Evolutionary conservation across 345 rosid genomes (phyloP), one percentile per base, ranked within the genome.

Genomic region (Orychophragmus violaceus): DNA sequence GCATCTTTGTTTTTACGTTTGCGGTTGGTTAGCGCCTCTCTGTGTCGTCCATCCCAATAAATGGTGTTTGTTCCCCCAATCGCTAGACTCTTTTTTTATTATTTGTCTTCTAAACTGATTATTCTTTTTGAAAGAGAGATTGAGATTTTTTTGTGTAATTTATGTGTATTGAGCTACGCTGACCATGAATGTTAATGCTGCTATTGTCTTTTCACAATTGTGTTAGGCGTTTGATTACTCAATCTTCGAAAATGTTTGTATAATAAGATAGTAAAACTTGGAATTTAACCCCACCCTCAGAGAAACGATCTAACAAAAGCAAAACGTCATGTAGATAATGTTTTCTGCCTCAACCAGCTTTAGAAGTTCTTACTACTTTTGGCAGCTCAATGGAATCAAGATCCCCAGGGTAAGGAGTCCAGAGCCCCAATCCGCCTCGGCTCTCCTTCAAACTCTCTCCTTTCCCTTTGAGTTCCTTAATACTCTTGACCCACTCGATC

Each of bases 321-420:
- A 57, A 28, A 45, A 25, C 24, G 27, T 28, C 8, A 63, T 44
- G 29, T 23, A 62, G 32, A 57, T 27, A 13, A 9, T 56, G 52
- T 33, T 13, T 28, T 48, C 17, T 44, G 32, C 19, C 28, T 90
- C 77, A 91, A 69, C 95, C 99, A 37, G 97, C 96, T 83, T 89
- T 95, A n/a, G 96, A 86, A 68, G 87, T 83, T 89, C 96, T 84
- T 25, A 68, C 82, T 18, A 86, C 87, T 5, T 63, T 62, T 2
- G 96, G 97, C 54, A 91, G 74, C 63, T 63, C 85, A 53, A 95
- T 89, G 5, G 84, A 79, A 71, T 78, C 68, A 37, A 91, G 96
- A 72, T 89, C 75, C 17, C 83, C 96, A 17, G 96, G 96, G 68
- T 95, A 95, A 7, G 96, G 95, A 41, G 89, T 87, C 97, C 97